Conservation (phyloP, 495 filamentous ascomycete genomes). For the Halenospora varia region DNA sequence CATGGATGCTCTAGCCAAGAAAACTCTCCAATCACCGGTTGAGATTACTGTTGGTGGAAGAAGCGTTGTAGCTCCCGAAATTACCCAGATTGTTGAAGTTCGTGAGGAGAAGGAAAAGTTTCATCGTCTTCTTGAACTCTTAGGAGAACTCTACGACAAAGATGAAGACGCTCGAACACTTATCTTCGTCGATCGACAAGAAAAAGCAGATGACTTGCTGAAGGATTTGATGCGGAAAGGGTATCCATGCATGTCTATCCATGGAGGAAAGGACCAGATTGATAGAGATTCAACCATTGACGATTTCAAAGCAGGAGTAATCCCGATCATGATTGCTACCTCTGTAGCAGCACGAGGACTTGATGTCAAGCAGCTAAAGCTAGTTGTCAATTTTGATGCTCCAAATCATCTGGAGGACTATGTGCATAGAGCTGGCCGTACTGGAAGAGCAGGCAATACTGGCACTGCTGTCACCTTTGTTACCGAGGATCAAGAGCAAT, state of each 20-base stretch:
- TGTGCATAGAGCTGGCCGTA: constrained; percentile 92
- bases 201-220: constrained; percentile 83
- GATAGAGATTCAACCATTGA: constrained; percentile 92
- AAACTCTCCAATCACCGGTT: constrained; percentile 78
- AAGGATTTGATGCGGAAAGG: constrained; percentile 80
- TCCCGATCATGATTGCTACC: constrained; percentile 89
- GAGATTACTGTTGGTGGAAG: constrained; percentile 90
- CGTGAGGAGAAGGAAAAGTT: constrained; percentile 82
- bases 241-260: constrained; percentile 94
- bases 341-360: constrained; percentile 94
- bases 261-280: constrained; percentile 93
- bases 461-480: constrained; percentile 95
- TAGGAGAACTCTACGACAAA: constrained; percentile 80
- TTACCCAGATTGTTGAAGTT: constrained; percentile 91
- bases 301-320: constrained; percentile 89
- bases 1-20: constrained; percentile 88
- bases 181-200: constrained; percentile 94
- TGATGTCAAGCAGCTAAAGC: constrained; percentile 93
- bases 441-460: constrained; percentile 89
- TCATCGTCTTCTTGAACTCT: constrained; percentile 72
- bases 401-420: constrained; percentile 98
- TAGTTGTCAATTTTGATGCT: constrained; percentile 95
- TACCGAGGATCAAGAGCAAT: constrained; percentile 86
- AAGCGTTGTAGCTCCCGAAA: constrained; percentile 90
- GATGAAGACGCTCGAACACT: constrained; percentile 87